These are phyloP conservation scores for Pseudevernia furfuracea DNA, from an alignment of 495 filamentous ascomycete genomes.

Conservation along the genomic window DNA sequence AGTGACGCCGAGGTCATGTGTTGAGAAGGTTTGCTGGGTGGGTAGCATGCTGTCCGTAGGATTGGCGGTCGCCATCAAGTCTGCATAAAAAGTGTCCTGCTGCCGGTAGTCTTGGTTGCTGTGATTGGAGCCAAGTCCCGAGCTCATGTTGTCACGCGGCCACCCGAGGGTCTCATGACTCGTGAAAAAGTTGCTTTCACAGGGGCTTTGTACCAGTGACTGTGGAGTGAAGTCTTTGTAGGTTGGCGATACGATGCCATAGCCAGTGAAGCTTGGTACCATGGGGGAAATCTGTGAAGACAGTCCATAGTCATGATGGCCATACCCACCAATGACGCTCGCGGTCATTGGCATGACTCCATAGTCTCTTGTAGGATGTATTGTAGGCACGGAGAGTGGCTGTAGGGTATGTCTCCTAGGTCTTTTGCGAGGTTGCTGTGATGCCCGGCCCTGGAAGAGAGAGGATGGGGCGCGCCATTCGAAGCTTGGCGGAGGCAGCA, in stretches of 20 bases:
- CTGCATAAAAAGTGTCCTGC: constrained; percentile 23
- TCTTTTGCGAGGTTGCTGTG: constrained; percentile 19
- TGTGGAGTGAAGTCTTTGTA: constrained; percentile 19
- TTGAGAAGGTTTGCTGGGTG: constrained; percentile 16
- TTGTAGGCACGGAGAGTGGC: constrained; percentile 35
- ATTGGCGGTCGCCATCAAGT: constrained; percentile 13
- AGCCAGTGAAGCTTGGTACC: constrained; percentile 23
- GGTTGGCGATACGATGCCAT: constrained; percentile 21
- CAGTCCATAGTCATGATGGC: constrained; percentile 38
- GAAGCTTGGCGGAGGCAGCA: constrained; percentile 25
- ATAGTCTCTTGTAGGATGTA: constrained; percentile 32
- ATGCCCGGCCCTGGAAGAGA: constrained; percentile 9
- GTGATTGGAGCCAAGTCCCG: constrained; percentile 33
- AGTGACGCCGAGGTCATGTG: constrained; percentile 20
- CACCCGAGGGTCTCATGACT: constrained; percentile 21
- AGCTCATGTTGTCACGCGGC: constrained; percentile 30
- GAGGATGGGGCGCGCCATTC: constrained; percentile 21
- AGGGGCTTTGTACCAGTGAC: constrained; percentile 15
- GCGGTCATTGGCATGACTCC: constrained; percentile 35
- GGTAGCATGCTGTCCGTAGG: constrained; percentile 21
- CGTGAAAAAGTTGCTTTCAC: constrained; percentile 20
- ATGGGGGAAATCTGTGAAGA: constrained; percentile 36
- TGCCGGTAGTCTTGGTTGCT: constrained; percentile 29
- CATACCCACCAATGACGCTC: constrained; percentile 37
- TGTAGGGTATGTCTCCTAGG: constrained; percentile 30